A percentile compares a stretch with the other conserved stretches of the same genome.
These are phyloP conservation scores for Cadophora sp. DNA, from an alignment of 2,329 filamentous ascomycete genomes.

Conservation along the genomic window DNA sequence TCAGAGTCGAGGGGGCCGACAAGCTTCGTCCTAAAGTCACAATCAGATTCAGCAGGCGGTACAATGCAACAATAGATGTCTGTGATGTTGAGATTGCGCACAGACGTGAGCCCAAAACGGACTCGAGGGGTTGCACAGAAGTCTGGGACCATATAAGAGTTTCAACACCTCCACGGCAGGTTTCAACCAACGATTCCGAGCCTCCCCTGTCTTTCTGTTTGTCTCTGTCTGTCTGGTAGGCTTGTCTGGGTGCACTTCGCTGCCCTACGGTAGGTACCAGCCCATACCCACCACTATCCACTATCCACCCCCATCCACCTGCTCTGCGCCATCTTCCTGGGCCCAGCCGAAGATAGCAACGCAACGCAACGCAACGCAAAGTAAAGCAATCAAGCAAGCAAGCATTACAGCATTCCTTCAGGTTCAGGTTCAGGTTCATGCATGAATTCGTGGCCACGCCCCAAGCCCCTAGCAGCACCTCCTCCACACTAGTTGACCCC, in stretches of 20 bases:
- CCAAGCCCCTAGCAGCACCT: constrained; percentile 32
- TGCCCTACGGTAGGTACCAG: background rate
- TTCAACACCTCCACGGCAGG: constrained; percentile 42
- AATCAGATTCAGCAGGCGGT: constrained; percentile 28
- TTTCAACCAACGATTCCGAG: constrained; percentile 42
- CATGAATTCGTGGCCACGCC: constrained; percentile 47
- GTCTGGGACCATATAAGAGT: constrained; percentile 45
- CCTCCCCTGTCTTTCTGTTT: constrained; percentile 23
- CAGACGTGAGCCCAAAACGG: constrained; percentile 44
- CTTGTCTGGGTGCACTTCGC: background rate
- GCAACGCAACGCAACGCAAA: background rate
- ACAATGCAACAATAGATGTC: constrained; percentile 35
- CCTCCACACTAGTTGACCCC: constrained; percentile 42
- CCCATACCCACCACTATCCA: background rate
- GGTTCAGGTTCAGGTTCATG: constrained; percentile 44
- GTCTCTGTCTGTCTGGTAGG: no score
- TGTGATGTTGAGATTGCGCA: constrained; percentile 42
- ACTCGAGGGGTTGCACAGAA: constrained; percentile 42
- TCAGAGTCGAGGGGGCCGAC: constrained; percentile 17
- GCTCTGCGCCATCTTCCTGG: background rate
- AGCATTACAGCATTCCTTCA: constrained; percentile 35
- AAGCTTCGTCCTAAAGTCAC: constrained; percentile 37
- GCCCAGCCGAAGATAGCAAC: background rate
- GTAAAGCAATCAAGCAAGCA: constrained; percentile 34
- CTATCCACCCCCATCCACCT: background rate